Conservation (phyloP, 164 flowering plant species). For the Taxillus chinensis region DNA sequence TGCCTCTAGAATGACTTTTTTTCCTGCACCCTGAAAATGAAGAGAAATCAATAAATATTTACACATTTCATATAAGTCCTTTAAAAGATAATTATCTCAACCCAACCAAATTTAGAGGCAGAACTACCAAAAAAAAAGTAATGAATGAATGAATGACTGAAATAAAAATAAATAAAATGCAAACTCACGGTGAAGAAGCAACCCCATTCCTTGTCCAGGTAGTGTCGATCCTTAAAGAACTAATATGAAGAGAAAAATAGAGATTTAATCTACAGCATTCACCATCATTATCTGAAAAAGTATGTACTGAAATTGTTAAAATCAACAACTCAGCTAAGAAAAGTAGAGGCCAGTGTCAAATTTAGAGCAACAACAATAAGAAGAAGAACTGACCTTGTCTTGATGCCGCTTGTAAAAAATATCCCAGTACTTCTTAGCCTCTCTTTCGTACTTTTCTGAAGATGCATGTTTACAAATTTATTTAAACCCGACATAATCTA, state of each 20-base stretch:
- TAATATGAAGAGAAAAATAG: constrained; percentile 15
- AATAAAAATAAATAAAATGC: neutral
- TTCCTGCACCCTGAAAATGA: constrained; percentile 38
- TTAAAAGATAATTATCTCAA: neutral
- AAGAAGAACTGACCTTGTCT: constrained; percentile 44
- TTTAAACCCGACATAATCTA: neutral
- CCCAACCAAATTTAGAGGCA: neutral
- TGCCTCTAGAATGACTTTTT: constrained; percentile 60
- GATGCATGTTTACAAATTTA: neutral
- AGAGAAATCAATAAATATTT: neutral
- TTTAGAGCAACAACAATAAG: neutral
- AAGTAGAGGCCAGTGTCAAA: neutral
- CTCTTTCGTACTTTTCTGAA: constrained; percentile 77
- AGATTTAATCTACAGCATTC: neutral
- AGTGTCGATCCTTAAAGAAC: constrained; percentile 97
- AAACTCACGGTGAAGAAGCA: constrained; percentile 60
- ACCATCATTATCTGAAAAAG: neutral
- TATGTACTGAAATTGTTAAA: neutral
- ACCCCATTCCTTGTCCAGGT: constrained; percentile 97
- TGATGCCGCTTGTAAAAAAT: constrained; percentile 83
- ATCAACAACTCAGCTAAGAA: neutral
- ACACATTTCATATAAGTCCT: neutral
- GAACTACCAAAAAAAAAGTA: neutral
- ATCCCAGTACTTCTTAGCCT: constrained; percentile 95
- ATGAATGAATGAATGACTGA: no score